Evolutionary conservation across 345 rosid genomes (phyloP).

Genomic region (Arabidopsis arenosa): DNA sequence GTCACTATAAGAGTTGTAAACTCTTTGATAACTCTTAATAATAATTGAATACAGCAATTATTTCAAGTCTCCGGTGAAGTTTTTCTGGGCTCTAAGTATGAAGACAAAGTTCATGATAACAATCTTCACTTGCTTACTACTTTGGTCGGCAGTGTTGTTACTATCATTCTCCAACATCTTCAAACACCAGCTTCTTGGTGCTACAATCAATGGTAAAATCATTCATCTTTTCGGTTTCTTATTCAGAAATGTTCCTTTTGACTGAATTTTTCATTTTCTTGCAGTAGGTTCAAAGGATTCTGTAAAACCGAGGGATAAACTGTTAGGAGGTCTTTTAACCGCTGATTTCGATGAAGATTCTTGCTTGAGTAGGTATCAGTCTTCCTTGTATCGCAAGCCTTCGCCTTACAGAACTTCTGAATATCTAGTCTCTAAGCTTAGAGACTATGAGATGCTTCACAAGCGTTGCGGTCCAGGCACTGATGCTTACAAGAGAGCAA

Average conservation of each 20-base stretch:
- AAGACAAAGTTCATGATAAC: constrained; percentile 35
- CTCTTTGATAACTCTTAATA: constrained; percentile 10
- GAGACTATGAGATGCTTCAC: constrained; percentile 50
- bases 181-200: constrained; percentile 28
- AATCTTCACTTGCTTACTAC: constrained; percentile 34
- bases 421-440: constrained; percentile 46
- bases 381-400: constrained; percentile 41
- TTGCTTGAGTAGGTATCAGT: constrained; percentile 48
- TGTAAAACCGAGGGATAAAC: constrained; percentile 26
- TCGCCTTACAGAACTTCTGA: constrained; percentile 37
- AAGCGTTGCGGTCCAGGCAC: constrained; percentile 47
- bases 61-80: constrained; percentile 11
- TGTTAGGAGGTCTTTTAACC: constrained; percentile 45
- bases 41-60: no score
- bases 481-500: constrained; percentile 35
- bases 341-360: constrained; percentile 39
- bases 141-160: constrained; percentile 31
- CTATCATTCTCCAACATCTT: constrained; percentile 31
- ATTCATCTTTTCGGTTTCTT: constrained; percentile 5
- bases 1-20: constrained; percentile 11
- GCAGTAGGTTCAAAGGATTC: constrained; percentile 23
- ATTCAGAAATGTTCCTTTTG: neutral
- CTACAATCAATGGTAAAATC: constrained; percentile 11
- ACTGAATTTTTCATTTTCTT: constrained; percentile 1
- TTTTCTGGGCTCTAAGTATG: constrained; percentile 7